phyloP scores from a whole-genome alignment of 306 rosid genomes.

The Trichosanthes truncata region DNA sequence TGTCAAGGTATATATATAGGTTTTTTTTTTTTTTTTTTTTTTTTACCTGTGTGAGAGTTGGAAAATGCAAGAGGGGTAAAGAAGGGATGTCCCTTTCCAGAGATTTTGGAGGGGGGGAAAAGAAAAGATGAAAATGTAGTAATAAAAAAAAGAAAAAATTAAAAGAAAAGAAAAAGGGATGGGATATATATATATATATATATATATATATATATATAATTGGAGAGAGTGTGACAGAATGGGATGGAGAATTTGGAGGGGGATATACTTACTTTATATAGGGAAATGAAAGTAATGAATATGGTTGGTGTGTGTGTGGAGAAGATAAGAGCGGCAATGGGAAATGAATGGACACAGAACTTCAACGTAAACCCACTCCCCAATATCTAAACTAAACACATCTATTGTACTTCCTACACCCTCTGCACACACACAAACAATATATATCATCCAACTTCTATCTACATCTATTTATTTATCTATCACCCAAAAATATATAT shows the following conservation, averaged over 20 bases:
- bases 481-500: no score
- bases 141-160: not conserved
- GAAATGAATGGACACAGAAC: not conserved
- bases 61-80: not conserved
- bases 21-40: no score
- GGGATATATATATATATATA: no score
- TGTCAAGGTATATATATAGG: not conserved
- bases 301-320: not conserved
- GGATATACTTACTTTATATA: not conserved
- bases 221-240: not conserved
- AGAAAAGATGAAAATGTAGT: not conserved
- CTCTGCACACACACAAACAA: not conserved
- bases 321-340: not conserved
- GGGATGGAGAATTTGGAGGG: not conserved
- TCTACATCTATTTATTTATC: no score
- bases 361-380: not conserved
- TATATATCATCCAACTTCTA: no score
- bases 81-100: not conserved
- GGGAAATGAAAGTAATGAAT: not conserved
- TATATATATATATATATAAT: no score
- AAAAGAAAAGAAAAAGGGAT: no score
- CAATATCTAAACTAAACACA: not conserved
- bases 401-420: not conserved
- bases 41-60: not conserved
- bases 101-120: not conserved